phyloP scores from a whole-genome alignment of 2,329 filamentous ascomycete genomes.

The Talaromyces sp. region DNA sequence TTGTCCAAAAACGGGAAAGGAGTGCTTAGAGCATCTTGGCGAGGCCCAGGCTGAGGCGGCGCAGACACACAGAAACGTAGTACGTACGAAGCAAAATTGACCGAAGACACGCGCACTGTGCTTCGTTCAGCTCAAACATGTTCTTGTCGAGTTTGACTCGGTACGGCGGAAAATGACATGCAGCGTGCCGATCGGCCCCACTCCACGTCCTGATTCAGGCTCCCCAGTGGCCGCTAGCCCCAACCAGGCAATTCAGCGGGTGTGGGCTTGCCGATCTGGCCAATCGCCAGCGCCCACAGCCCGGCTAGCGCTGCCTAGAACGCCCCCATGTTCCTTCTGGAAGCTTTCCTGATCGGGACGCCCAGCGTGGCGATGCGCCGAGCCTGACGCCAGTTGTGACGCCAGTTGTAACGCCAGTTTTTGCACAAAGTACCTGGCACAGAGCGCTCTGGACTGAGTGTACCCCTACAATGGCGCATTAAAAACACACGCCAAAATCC shows the following conservation, averaged over 20 bases:
- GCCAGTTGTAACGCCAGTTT: too few species aligned
- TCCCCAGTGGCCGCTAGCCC: background rate
- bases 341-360: constrained; percentile 6
- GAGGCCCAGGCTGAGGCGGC: background rate
- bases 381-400: too few species aligned
- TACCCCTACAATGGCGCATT: too few species aligned
- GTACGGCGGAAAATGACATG: background rate
- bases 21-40: background rate
- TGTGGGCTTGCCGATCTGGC: background rate
- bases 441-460: background rate
- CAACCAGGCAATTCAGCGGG: background rate
- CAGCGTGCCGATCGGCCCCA: background rate
- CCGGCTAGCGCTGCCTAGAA: constrained; percentile 4
- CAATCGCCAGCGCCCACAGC: background rate
- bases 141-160: background rate
- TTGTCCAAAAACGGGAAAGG: background rate
- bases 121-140: background rate
- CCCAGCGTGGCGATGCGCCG: background rate
- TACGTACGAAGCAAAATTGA: background rate
- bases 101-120: background rate
- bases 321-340: constrained; percentile 5
- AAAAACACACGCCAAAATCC: too few species aligned
- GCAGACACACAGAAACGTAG: background rate
- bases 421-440: too few species aligned
- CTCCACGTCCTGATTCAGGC: background rate